Base-by-base conservation (phyloP, 1,284 basidiomycete species). In the Earliella scabrosa region DNA sequence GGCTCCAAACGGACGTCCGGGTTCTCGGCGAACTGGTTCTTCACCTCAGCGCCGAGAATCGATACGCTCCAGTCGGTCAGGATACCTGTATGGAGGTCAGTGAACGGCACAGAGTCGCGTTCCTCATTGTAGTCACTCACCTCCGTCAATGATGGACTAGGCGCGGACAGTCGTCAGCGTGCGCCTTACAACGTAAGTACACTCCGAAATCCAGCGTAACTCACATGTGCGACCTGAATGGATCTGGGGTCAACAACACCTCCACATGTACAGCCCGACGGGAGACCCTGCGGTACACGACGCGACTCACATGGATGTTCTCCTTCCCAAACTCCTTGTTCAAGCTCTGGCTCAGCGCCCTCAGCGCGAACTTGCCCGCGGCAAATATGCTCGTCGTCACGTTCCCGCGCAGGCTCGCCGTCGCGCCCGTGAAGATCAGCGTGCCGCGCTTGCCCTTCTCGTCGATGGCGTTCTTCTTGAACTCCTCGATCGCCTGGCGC, bases 401-500 rank as follows among this genome's bases (percentile, higher is more conserved):
- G 57, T 88, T 90, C 0, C 90, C 90, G 56, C 90, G 75, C 46
- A 82, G 58, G 50, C 83, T 80, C 0, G 87, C 82, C 13, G 90
- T 92, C 11, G 91, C 90, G 2, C 90, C 90, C 0, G 91, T 93
- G 69, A 92, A 90, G 31, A 93, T 80, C 45, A 93, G 71, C 2
- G 87, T 84, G 13, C 90, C 90, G 13, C 82, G 76, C 67, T 75
- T 70, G 2, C 80, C 79, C 1, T 63, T 66, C 38, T 73, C 75
- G 48, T 77, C 78, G 16, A 85, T 63, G 14, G 79, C 76, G 62
- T 88, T 88, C 52, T 80, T 77, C 64, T 84, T 82, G 75, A 92
- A 87, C 8, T 80, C 76, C 24, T 82, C 65, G 50, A 93, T 79
- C 2, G 80, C 82, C 54, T 85, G 81, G 29, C 82, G 81, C 4